Percentiles rank a stretch among this genome's conserved stretches.
phyloP scores from a whole-genome alignment of 2,329 filamentous ascomycete species.

The Cercospora zeina region DNA sequence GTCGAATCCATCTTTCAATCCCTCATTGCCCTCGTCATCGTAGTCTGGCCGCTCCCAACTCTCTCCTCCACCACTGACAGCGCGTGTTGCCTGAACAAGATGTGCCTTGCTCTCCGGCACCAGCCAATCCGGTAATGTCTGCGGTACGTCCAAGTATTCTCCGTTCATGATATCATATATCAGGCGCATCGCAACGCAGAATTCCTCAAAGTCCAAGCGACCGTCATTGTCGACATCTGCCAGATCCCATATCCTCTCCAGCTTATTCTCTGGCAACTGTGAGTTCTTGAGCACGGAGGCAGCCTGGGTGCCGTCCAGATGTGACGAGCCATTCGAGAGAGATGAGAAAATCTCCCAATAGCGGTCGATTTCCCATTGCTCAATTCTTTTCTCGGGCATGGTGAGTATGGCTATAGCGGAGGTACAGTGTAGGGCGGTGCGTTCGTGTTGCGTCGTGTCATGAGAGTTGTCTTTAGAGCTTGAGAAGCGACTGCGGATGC shows the following conservation, averaged over 20 bases:
- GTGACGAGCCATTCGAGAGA: constrained; percentile 62
- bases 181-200: constrained; percentile 96
- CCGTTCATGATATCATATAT: constrained; percentile 98
- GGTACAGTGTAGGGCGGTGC: neutral
- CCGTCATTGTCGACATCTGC: constrained; percentile 97
- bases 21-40: constrained; percentile 73
- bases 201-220: constrained; percentile 98
- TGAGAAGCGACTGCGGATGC: constrained; percentile 1
- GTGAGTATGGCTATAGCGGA: constrained; percentile 24
- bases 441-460: neutral
- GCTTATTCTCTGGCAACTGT: constrained; percentile 72
- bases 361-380: constrained; percentile 72
- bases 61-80: constrained; percentile 74
- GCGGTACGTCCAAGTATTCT: constrained; percentile 87
- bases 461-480: constrained; percentile 4
- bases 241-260: constrained; percentile 97
- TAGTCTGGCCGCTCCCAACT: constrained; percentile 82
- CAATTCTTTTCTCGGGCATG: constrained; percentile 55
- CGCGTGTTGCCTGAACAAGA: constrained; percentile 78
- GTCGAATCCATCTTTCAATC: constrained; percentile 94
- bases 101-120: constrained; percentile 93
- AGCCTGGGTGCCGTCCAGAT: constrained; percentile 68
- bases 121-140: constrained; percentile 86
- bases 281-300: constrained; percentile 73
- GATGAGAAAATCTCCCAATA: constrained; percentile 80